Percentiles rank a stretch among this genome's conserved stretches.
Evolutionary conservation across 129 eudicot genomes (phyloP).

Genomic region (Calendula officinalis): DNA sequence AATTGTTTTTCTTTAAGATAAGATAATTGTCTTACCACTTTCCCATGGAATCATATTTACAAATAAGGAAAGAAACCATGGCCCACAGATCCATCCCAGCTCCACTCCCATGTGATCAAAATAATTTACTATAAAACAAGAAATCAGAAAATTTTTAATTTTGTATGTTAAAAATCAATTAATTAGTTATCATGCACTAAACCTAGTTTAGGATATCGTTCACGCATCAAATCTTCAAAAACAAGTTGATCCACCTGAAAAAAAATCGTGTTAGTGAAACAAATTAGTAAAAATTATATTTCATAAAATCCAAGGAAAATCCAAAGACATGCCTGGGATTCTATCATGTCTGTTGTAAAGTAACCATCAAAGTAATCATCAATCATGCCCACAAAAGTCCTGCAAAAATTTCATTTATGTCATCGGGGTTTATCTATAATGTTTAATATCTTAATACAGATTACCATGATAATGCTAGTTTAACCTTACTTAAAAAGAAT

Average conservation of each 20-base stretch:
- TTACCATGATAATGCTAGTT: conserved; percentile 1
- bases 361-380: conserved; percentile 94
- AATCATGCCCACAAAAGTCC: conserved; percentile 94
- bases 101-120: conserved; percentile 92
- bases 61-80: conserved; percentile 95
- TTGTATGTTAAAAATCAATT: conserved; percentile 8
- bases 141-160: conserved; percentile 22
- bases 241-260: conserved; percentile 96
- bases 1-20: conserved; percentile 1
- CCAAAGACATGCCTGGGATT: conserved; percentile 63
- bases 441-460: not conserved
- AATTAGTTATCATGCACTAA: not conserved
- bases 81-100: conserved; percentile 93
- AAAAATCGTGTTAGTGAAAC: conserved; percentile 10
- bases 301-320: not conserved
- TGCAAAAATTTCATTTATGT: conserved; percentile 33
- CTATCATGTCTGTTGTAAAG: conserved; percentile 87
- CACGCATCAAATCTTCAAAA: conserved; percentile 95
- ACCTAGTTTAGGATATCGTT: conserved; percentile 93
- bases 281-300: not conserved
- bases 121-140: conserved; percentile 66
- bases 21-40: conserved; percentile 58
- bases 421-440: not conserved
- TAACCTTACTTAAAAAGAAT: conserved; percentile 4
- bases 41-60: conserved; percentile 99